Evolutionary conservation across 2,329 filamentous ascomycete species (phyloP), one percentile per base, ranked within the genome.

Genomic region (Cercospora zeae-maydis): DNA sequence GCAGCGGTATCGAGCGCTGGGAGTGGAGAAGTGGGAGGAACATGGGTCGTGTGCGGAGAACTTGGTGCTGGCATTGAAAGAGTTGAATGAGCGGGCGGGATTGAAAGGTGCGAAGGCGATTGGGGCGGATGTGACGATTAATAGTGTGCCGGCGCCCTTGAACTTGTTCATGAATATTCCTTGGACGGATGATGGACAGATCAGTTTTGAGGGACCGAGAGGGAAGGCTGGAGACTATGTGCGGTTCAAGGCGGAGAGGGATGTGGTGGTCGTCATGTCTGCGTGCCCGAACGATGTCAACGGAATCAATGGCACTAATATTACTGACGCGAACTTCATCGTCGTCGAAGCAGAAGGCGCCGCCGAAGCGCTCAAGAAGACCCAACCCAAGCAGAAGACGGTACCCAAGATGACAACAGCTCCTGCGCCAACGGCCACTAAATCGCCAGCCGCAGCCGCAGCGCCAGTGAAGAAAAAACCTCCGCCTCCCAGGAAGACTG

Each of bases 121-220:
- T 3, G 80, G 80, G 24, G 78, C 79, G 6, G 78, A 81, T 19
- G 78, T 81, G 39, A 80, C 78, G 0, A 78, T 81, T 69, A 81
- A 81, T 63, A 77, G 75, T 56, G 78, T 78, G 13, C 80, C 80
- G 0, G 78, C 78, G 13, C 80, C 80, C 2, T 70, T 82, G 4
- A 79, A 80, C 47, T 71, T 82, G 10, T 82, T 80, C 69, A 81
- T 81, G 79, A 80, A 80, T 49, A 77, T 81, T 52, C 78, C 78
- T 0, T 77, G 75, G 64, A 71, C 75, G n/a, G 72, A 78, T 21
- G 71, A 77, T 11, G 78, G 78, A 3, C 71, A 76, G 16, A 65
- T 81, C 2, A 75, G 71, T 56, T 80, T 80, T 58, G 76, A 79
- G 55, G 69, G 69, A 33, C 78, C 79, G 1, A 71, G 75, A 16